phyloP scores from a whole-genome alignment of 1,139 yeast genomes.

The Wickerhamiella infanticola region DNA sequence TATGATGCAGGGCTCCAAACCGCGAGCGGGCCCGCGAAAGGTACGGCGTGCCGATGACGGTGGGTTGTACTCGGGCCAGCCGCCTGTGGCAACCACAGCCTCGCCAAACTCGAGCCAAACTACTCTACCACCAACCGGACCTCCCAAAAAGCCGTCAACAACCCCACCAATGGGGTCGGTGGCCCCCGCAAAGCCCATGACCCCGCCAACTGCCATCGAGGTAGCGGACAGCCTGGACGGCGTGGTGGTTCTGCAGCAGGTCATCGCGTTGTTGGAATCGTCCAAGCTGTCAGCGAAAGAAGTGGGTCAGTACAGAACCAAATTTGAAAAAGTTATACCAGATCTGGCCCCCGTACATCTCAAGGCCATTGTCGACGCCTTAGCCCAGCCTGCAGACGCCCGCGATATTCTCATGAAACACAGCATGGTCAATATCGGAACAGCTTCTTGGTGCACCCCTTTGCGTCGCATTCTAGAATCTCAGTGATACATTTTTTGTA shows the following conservation, averaged over 20 bases:
- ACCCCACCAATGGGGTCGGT: not conserved
- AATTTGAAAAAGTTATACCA: slow-evolving; percentile 19
- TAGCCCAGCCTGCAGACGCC: slow-evolving; percentile 4
- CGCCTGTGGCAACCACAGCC: not conserved
- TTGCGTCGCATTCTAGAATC: slow-evolving; percentile 34
- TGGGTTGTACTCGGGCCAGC: not conserved
- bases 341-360: slow-evolving; percentile 16
- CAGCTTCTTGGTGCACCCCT: slow-evolving; percentile 42
- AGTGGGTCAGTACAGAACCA: slow-evolving; percentile 26
- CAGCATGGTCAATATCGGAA: slow-evolving; percentile 38
- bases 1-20: slow-evolving; percentile 3
- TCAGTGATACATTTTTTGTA: not conserved
- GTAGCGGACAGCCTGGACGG: slow-evolving; percentile 11
- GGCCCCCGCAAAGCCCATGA: not conserved
- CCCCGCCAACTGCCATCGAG: not conserved
- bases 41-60: slow-evolving; percentile 1
- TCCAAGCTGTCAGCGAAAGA: slow-evolving; percentile 25
- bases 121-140: not conserved
- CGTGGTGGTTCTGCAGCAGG: slow-evolving; percentile 13
- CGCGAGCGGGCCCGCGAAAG: slow-evolving; percentile 1
- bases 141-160: not conserved
- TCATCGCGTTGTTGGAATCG: slow-evolving; percentile 11
- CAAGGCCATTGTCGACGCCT: slow-evolving; percentile 10
- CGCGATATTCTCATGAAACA: slow-evolving; percentile 24
- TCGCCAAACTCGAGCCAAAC: not conserved